Evolutionary conservation across 2,329 filamentous ascomycete species (phyloP).

Genomic region (Fusarium haematococcum): DNA sequence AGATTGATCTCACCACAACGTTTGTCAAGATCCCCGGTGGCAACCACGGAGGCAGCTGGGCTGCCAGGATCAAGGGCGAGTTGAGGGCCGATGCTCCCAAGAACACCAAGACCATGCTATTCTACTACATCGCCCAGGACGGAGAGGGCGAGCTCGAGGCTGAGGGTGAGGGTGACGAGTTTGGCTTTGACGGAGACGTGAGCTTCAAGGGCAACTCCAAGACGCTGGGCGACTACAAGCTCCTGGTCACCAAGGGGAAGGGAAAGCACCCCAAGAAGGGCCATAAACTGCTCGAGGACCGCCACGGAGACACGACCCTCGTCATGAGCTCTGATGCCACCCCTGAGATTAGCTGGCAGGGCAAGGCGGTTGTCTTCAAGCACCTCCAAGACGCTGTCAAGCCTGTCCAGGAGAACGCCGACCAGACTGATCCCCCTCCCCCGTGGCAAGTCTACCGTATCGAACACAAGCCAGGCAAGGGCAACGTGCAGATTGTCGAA

Average conservation of each 20-base stretch:
- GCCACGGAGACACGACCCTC: slow-evolving; percentile 80
- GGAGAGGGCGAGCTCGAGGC: slow-evolving; percentile 75
- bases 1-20: slow-evolving; percentile 89
- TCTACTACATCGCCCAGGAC: slow-evolving; percentile 88
- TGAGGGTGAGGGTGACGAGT: slow-evolving; percentile 61
- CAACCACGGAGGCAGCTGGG: slow-evolving; percentile 90
- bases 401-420: slow-evolving; percentile 61
- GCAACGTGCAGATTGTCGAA: slow-evolving; percentile 89
- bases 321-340: slow-evolving; percentile 78
- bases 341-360: slow-evolving; percentile 83
- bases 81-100: slow-evolving; percentile 76
- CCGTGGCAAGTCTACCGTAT: slow-evolving; percentile 89
- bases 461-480: slow-evolving; percentile 72
- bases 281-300: slow-evolving; percentile 75
- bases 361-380: slow-evolving; percentile 73
- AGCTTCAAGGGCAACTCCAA: slow-evolving; percentile 76
- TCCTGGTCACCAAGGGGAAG: slow-evolving; percentile 80
- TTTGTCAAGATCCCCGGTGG: slow-evolving; percentile 95
- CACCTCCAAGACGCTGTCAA: slow-evolving; percentile 65
- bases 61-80: slow-evolving; percentile 84
- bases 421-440: slow-evolving; percentile 77
- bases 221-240: slow-evolving; percentile 81
- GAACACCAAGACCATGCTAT: slow-evolving; percentile 78
- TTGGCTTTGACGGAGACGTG: slow-evolving; percentile 70
- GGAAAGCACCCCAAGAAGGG: slow-evolving; percentile 70